Evolutionary conservation across 805 yeast species (phyloP), one percentile per base, ranked within the genome.

Genomic region (Saccharomycopsis olivae): DNA sequence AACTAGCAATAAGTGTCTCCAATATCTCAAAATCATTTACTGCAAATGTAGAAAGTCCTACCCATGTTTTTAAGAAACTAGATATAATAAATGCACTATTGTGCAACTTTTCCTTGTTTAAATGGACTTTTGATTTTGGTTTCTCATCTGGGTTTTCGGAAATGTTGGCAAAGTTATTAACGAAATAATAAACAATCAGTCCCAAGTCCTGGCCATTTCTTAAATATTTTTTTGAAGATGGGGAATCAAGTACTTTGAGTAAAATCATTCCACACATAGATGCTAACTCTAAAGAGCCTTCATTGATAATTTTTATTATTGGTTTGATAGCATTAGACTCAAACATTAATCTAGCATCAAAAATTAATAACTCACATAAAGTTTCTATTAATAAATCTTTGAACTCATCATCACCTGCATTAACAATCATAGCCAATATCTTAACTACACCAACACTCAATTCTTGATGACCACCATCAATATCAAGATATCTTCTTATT

Each of bases 11-110:
- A 21, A 88, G 59, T 39, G 74, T 73, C 31, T 60, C 62, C 17
- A 88, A 53, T 8, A 78, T 68, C 40, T 62, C 60, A 46, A 73
- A 78, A 43, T 74, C 60, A 47, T 77, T 64, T 41, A 70, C 65
- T 1, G 81, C 68, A 49, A 78, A 71, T 13, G 79, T 71, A 44
- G 78, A 67, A 9, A 87, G 52, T 0, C 98, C 99, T 10, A 81
- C 66, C 75, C 89, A 79, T 25, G 75, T 68, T 46, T 84, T 81
- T 36, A 89, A 58, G 18, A 84, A 60, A 3, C 70, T 55, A 0
- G 81, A 60, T 2, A 89, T 55, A 6, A 85, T 63, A 32, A 71
- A 66, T 0, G 87, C 73, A 11, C 75, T 62, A 43, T 68, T 70
- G 42, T 78, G 80, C 21, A 86, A 60, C 47, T 68, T 73, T 29